phyloP scores from a whole-genome alignment of 768 basidiomycete species.

The Rhizopogon roseolus region DNA sequence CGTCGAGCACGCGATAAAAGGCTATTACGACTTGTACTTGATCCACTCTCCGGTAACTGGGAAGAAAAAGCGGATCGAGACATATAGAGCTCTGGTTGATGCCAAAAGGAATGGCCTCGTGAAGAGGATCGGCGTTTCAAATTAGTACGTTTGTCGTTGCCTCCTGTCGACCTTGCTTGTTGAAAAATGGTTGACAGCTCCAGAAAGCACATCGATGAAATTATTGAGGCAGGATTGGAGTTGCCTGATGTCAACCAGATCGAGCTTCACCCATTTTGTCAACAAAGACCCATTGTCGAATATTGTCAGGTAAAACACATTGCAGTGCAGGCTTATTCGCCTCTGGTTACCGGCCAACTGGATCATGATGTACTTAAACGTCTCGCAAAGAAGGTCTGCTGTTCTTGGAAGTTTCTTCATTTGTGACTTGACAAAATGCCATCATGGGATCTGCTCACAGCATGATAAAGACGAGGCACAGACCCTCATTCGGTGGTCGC shows the following conservation, averaged over 20 bases:
- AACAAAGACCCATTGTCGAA: constrained; percentile 69
- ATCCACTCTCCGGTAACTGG: constrained; percentile 40
- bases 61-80: constrained; percentile 31
- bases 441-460: constrained; percentile 15
- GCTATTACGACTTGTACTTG: constrained; percentile 43
- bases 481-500: constrained; percentile 47
- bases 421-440: background rate
- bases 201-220: constrained; percentile 21
- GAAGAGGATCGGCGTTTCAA: constrained; percentile 40
- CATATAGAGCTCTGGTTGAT: constrained; percentile 35
- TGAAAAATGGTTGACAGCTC: constrained; percentile 9
- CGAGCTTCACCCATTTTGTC: constrained; percentile 73
- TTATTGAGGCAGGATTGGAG: constrained; percentile 19
- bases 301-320: constrained; percentile 62
- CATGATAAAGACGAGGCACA: constrained; percentile 31
- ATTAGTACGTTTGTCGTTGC: constrained; percentile 31
- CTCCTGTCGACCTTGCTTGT: background rate
- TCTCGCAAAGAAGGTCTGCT: constrained; percentile 52
- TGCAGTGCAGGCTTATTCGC: constrained; percentile 67
- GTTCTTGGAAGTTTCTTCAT: background rate
- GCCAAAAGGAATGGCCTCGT: constrained; percentile 31
- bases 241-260: constrained; percentile 25
- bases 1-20: constrained; percentile 15
- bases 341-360: constrained; percentile 56
- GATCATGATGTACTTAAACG: constrained; percentile 44